A percentile compares a stretch with the other conserved stretches of the same genome.
Evolutionary conservation across 2,329 filamentous ascomycete species (phyloP).

Genomic region (Thyridium curvatum): DNA sequence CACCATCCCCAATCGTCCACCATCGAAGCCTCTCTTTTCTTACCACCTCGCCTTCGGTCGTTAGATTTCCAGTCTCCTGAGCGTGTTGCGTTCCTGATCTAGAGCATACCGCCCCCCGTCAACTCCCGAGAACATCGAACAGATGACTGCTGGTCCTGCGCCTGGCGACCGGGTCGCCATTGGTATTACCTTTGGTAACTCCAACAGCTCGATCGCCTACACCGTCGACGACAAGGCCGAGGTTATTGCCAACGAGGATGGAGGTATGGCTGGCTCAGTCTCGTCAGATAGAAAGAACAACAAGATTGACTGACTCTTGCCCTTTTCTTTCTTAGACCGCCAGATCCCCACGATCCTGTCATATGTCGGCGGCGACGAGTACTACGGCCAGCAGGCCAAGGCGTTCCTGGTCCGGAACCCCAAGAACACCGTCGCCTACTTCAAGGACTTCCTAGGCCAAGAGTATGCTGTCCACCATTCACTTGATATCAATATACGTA

Average conservation of each 20-base stretch:
- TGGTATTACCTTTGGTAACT: conserved; percentile 96
- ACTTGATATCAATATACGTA: not conserved
- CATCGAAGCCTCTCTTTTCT: too few relatives aligned
- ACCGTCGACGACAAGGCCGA: conserved; percentile 91
- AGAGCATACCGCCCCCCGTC: too few relatives aligned
- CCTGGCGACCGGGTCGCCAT: conserved; percentile 66
- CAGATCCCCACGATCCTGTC: conserved; percentile 94
- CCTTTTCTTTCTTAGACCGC: conserved; percentile 56
- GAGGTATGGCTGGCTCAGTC: conserved; percentile 56
- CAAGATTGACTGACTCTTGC: not conserved
- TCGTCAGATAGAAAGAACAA: not conserved
- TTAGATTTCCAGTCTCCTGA: too few relatives aligned
- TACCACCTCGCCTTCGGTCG: too few relatives aligned
- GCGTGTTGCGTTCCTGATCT: too few relatives aligned
- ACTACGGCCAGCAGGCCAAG: conserved; percentile 94
- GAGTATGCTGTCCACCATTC: conserved; percentile 52
- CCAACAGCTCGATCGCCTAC: conserved; percentile 94
- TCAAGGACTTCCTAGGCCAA: conserved; percentile 92
- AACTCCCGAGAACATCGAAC: too few relatives aligned
- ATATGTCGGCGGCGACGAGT: conserved; percentile 94
- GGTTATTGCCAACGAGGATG: conserved; percentile 98
- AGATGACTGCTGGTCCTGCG: conserved; percentile 29
- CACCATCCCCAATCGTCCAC: too few relatives aligned
- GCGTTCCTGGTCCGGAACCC: conserved; percentile 86
- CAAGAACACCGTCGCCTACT: conserved; percentile 89